Base-by-base conservation (phyloP, 164 flowering plant species). In the Santalum album region DNA sequence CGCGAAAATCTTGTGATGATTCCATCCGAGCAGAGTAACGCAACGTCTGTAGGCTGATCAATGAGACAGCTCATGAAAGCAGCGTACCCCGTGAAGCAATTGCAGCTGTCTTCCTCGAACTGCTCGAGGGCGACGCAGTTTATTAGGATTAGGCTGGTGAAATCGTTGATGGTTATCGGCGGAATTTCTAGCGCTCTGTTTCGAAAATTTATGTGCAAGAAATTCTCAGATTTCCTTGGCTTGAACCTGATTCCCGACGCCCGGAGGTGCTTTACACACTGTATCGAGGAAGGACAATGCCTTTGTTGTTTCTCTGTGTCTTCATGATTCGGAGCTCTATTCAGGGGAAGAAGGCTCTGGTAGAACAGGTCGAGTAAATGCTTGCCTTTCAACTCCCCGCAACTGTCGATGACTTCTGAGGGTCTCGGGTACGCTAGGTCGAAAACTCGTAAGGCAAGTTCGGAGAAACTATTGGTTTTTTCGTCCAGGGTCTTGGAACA, bases 21-120 rank as follows among this genome's bases (percentile, higher is more conserved):
- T 6, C 40, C 40, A 36, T 36, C 40, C 2, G 14, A 36, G 12
- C 49, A 46, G 49, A 46, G 49, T 2, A 11, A 46, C 9, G 11
- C 49, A 10, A 46, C 49, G 15, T 46, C 49, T 9, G 2, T 11
- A 6, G 49, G 25, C 23, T 46, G 11, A 21, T 46, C 18, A 9
- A 46, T 46, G 16, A 46, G 22, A 2, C 47, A 43, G n/a, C 15
- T 43, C 47, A 43, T 43, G 47, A 19, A 46, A 21, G 49, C 49
- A 3, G 22, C 49, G 18, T 46, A 46, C 2, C 25, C 49, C 9
- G 22, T 46, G 22, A 46, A 46, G 49, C 6, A 46, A 20, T 46
- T 46, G 9, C 18, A 14, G 22, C 22, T 7, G 49, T 46, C 12
- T 46, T 23, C 25, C 24, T 46, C 11, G 18, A 12, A 46, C 25